phyloP scores from a whole-genome alignment of 345 rosid genomes.

The Melaleuca alternifolia region DNA sequence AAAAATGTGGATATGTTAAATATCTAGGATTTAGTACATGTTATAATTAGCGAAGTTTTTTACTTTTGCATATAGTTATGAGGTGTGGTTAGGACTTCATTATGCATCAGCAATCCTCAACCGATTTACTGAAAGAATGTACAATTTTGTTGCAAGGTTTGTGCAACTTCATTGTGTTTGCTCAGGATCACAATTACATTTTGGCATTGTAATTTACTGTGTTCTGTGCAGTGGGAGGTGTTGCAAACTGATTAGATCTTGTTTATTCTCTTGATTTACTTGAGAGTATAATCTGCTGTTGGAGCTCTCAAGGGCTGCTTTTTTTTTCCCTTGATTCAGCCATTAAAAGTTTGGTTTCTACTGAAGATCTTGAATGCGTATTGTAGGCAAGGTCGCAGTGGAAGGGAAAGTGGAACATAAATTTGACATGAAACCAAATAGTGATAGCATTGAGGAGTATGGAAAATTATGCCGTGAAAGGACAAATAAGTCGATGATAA shows the following conservation, averaged over 20 bases:
- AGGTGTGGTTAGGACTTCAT: neutral
- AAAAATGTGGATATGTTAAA: neutral
- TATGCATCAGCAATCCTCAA: no score
- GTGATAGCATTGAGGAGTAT: conserved; percentile 66
- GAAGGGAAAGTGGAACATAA: conserved; percentile 88
- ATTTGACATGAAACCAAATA: conserved; percentile 87
- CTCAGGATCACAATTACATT: neutral
- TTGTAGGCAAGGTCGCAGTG: conserved; percentile 37
- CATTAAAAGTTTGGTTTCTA: neutral
- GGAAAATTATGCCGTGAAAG: conserved; percentile 87
- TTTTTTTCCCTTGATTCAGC: neutral
- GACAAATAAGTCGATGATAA: conserved; percentile 76
- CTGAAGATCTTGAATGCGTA: neutral
- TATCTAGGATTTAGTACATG: neutral
- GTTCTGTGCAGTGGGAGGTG: neutral
- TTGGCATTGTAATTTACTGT: neutral
- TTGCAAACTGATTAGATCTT: neutral
- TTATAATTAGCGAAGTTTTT: neutral
- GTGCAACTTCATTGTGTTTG: neutral
- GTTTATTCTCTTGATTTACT: neutral
- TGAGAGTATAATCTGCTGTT: neutral
- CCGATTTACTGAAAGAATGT: neutral
- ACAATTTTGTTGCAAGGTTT: neutral
- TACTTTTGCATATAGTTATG: neutral
- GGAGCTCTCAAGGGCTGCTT: neutral